Evolutionary conservation across 2,329 filamentous ascomycete genomes (phyloP).

Genomic region (Fusarium brachygibbosum): DNA sequence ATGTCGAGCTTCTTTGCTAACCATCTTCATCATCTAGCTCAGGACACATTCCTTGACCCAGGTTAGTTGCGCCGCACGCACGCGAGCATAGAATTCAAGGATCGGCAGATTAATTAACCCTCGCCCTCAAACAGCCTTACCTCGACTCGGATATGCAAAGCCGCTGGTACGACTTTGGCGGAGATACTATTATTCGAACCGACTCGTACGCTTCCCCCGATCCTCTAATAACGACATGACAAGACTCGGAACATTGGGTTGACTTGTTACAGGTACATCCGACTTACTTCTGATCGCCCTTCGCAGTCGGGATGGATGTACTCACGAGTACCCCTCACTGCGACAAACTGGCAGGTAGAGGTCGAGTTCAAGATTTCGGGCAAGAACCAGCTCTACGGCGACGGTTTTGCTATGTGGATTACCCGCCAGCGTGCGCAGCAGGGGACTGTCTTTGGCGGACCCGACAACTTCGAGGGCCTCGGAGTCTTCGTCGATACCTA

Average conservation of each 20-base stretch:
- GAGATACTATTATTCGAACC: slow-evolving; percentile 86
- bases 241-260: slow-evolving; percentile 36
- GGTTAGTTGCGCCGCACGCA: slow-evolving; percentile 66
- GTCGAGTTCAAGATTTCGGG: slow-evolving; percentile 96
- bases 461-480: slow-evolving; percentile 91
- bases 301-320: slow-evolving; percentile 95
- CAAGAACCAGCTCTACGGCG: slow-evolving; percentile 89
- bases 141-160: slow-evolving; percentile 98
- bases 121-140: slow-evolving; percentile 76
- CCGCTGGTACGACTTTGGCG: slow-evolving; percentile 99
- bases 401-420: slow-evolving; percentile 98
- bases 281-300: slow-evolving; percentile 88
- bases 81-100: slow-evolving; percentile 32
- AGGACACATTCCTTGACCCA: slow-evolving; percentile 86
- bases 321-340: slow-evolving; percentile 92
- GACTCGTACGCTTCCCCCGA: slow-evolving; percentile 68
- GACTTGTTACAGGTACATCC: slow-evolving; percentile 78
- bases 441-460: slow-evolving; percentile 89
- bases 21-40: slow-evolving; percentile 66
- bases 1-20: slow-evolving; percentile 37
- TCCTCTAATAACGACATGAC: slow-evolving; percentile 20
- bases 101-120: slow-evolving; percentile 41
- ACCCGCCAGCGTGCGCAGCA: slow-evolving; percentile 88
- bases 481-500: slow-evolving; percentile 98
- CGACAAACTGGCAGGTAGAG: slow-evolving; percentile 98